phyloP scores from a whole-genome alignment of 73 alveolate species.

The Blepharisma japonicum region DNA sequence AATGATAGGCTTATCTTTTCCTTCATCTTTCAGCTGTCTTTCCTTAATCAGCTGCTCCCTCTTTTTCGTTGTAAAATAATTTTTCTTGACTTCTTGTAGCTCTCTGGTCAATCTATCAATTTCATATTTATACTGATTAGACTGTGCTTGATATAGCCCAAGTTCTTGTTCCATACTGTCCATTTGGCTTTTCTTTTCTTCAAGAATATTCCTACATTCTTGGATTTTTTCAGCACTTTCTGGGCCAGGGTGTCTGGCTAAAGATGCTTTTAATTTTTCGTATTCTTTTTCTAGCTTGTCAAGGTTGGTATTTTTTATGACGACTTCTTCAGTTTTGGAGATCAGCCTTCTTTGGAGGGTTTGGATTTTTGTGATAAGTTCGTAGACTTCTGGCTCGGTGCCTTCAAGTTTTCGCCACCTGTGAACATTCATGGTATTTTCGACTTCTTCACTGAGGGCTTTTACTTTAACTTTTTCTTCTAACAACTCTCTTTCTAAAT shows the following conservation, averaged over 20 bases:
- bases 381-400: slow-evolving; percentile 95
- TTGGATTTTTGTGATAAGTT: slow-evolving; percentile 87
- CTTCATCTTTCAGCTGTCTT: slow-evolving; percentile 58
- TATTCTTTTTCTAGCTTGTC: slow-evolving; percentile 79
- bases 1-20: slow-evolving; percentile 33
- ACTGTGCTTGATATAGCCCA: slow-evolving; percentile 87
- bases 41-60: slow-evolving; percentile 76
- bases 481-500: slow-evolving; percentile 66
- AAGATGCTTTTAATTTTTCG: slow-evolving; percentile 74
- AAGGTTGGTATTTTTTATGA: slow-evolving; percentile 81
- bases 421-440: slow-evolving; percentile 91
- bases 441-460: slow-evolving; percentile 93
- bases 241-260: slow-evolving; percentile 92
- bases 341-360: slow-evolving; percentile 89
- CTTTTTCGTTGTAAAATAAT: slow-evolving; percentile 79
- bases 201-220: slow-evolving; percentile 75
- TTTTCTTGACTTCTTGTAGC: slow-evolving; percentile 78
- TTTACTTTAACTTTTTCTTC: slow-evolving; percentile 90
- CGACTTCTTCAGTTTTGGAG: slow-evolving; percentile 88
- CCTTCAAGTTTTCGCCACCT: slow-evolving; percentile 97
- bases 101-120: slow-evolving; percentile 89
- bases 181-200: slow-evolving; percentile 86
- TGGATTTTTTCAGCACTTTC: slow-evolving; percentile 86
- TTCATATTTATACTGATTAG: slow-evolving; percentile 88
- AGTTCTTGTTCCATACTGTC: slow-evolving; percentile 91